Conservation (phyloP, 1,284 basidiomycete species). For the Pholiota adiposa region DNA sequence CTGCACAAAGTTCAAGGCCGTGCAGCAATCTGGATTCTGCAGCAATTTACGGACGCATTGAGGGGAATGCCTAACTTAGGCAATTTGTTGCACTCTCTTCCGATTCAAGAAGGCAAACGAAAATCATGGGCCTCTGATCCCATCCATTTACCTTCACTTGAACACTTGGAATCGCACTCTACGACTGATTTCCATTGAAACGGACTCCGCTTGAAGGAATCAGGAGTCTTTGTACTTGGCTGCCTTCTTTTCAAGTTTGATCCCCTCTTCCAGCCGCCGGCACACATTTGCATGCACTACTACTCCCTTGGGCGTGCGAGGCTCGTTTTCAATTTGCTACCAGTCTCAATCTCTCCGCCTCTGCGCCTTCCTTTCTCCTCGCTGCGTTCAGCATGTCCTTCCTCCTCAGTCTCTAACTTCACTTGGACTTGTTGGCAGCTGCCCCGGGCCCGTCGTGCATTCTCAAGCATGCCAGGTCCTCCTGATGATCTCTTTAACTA, state of each 20-base stretch:
- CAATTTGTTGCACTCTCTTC: constrained; percentile 4
- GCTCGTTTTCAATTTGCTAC: no score
- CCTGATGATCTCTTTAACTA: constrained; percentile 44
- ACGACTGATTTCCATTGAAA: no score
- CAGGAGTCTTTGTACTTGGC: no score
- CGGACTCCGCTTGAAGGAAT: no score
- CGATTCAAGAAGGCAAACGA: not conserved
- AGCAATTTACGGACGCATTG: constrained; percentile 11
- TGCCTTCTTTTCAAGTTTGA: no score
- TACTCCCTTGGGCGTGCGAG: no score
- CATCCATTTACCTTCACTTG: not conserved
- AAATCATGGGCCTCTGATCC: not conserved
- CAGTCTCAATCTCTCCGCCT: constrained; percentile 24
- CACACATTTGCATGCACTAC: no score
- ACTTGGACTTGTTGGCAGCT: no score
- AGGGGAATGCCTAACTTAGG: constrained; percentile 2
- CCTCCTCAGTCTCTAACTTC: no score
- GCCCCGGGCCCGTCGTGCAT: no score
- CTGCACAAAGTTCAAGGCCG: not conserved
- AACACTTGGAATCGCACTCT: not conserved
- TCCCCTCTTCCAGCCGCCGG: no score
- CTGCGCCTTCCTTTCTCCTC: constrained; percentile 32
- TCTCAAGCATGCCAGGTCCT: constrained; percentile 36
- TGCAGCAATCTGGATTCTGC: no score
- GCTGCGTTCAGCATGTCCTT: constrained; percentile 26